A percentile compares a stretch with the other conserved stretches of the same genome.
Evolutionary conservation across 768 basidiomycete genomes (phyloP).

Genomic region (Piloderma croceum): DNA sequence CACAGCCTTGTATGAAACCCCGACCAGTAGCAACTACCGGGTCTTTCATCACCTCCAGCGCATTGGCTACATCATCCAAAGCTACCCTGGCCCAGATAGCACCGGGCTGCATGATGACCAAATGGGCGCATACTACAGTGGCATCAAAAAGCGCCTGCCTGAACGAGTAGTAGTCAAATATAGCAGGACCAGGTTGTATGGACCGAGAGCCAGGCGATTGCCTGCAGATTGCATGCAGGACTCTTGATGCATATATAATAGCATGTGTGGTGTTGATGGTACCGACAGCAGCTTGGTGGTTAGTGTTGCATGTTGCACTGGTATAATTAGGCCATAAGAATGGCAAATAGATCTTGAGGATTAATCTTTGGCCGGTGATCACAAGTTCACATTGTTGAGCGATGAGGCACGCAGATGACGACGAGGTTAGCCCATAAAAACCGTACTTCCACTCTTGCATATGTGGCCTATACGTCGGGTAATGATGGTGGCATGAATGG

Average conservation of each 20-base stretch:
- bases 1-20: conserved; percentile 27
- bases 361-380: conserved; percentile 53
- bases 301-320: conserved; percentile 28
- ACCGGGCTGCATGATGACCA: conserved; percentile 48
- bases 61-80: conserved; percentile 39
- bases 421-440: too few species aligned
- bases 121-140: conserved; percentile 57
- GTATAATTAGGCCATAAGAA: conserved; percentile 43
- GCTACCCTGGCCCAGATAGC: conserved; percentile 44
- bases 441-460: too few species aligned
- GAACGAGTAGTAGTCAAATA: conserved; percentile 55
- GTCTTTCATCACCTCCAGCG: conserved; percentile 39
- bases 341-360: conserved; percentile 63
- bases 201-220: conserved; percentile 15
- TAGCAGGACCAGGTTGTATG: conserved; percentile 33
- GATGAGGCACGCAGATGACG: too few species aligned
- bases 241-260: conserved; percentile 48
- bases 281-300: conserved; percentile 51
- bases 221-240: conserved; percentile 38
- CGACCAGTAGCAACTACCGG: conserved; percentile 26
- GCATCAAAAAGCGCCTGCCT: conserved; percentile 62
- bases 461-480: too few species aligned
- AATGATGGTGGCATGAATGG: too few species aligned
- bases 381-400: conserved; percentile 56
- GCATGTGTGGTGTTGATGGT: conserved; percentile 61